Evolutionary conservation across 805 yeast species (phyloP).

Genomic region (Lipomyces chichibuensis): DNA sequence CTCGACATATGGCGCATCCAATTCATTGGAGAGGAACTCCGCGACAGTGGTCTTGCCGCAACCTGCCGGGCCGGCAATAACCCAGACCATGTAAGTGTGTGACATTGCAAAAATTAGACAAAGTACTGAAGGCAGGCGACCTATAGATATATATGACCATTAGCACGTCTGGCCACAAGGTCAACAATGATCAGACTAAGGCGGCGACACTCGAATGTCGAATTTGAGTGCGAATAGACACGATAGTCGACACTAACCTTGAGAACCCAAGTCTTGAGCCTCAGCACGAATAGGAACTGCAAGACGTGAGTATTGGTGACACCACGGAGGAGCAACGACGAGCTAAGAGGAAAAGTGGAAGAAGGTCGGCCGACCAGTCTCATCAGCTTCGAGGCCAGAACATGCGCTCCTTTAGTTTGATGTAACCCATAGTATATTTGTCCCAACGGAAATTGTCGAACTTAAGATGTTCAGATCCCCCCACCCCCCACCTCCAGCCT

Average conservation of each 20-base stretch:
- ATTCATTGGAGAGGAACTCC: constrained; percentile 50
- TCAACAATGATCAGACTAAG: neutral
- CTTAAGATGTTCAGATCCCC: neutral
- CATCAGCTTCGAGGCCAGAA: neutral
- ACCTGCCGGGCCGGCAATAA: constrained; percentile 93
- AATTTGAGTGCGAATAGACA: neutral
- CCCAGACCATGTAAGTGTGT: constrained; percentile 21
- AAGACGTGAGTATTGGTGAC: neutral
- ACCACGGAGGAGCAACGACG: neutral
- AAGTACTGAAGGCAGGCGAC: neutral
- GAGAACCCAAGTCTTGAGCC: neutral
- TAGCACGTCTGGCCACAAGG: neutral
- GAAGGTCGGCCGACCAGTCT: neutral
- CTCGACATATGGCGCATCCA: constrained; percentile 67
- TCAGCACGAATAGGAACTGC: neutral
- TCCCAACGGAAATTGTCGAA: neutral
- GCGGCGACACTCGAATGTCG: neutral
- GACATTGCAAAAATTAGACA: constrained; percentile 9
- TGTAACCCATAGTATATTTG: neutral
- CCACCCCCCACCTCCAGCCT: neutral
- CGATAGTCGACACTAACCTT: neutral
- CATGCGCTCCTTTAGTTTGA: neutral
- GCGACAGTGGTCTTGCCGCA: constrained; percentile 91
- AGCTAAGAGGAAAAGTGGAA: neutral
- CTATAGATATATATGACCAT: neutral